A percentile compares a stretch with the other conserved stretches of the same genome.
phyloP scores from a whole-genome alignment of 768 basidiomycete genomes.

The Amylocystis lapponica region DNA sequence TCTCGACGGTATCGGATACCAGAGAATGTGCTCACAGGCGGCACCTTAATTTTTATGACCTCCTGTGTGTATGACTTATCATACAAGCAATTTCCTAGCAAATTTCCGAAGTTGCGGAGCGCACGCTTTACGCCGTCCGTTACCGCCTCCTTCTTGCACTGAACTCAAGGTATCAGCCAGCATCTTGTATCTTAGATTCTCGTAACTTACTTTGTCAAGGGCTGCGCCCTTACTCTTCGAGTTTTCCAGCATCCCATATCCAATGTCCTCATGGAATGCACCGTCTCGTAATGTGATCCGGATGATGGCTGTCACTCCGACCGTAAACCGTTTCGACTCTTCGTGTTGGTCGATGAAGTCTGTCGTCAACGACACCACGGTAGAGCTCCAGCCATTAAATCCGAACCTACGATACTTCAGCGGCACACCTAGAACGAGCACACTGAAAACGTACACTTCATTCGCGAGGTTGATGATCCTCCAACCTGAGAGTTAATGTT shows the following conservation, averaged over 20 bases:
- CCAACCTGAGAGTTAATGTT: constrained; percentile 48
- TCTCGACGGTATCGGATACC: not conserved
- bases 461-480: constrained; percentile 97
- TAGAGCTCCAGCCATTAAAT: constrained; percentile 94
- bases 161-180: not conserved
- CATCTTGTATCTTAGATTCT: not conserved
- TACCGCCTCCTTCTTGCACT: constrained; percentile 99
- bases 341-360: constrained; percentile 76
- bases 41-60: constrained; percentile 81
- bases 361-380: constrained; percentile 63
- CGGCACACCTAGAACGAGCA: not conserved
- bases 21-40: constrained; percentile 50
- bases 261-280: constrained; percentile 87
- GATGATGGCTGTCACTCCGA: constrained; percentile 81
- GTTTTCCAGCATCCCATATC: constrained; percentile 86
- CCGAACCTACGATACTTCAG: constrained; percentile 51
- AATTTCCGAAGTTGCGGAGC: constrained; percentile 87
- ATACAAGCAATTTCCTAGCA: constrained; percentile 96
- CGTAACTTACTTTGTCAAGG: constrained; percentile 71
- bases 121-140: constrained; percentile 93
- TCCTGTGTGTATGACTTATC: constrained; percentile 87
- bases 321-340: constrained; percentile 56
- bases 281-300: constrained; percentile 87
- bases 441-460: constrained; percentile 48
- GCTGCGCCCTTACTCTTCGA: constrained; percentile 78